Percentiles rank a stretch among this genome's conserved stretches.
phyloP scores from a whole-genome alignment of 129 eudicot genomes.

The Apium graveolens region DNA sequence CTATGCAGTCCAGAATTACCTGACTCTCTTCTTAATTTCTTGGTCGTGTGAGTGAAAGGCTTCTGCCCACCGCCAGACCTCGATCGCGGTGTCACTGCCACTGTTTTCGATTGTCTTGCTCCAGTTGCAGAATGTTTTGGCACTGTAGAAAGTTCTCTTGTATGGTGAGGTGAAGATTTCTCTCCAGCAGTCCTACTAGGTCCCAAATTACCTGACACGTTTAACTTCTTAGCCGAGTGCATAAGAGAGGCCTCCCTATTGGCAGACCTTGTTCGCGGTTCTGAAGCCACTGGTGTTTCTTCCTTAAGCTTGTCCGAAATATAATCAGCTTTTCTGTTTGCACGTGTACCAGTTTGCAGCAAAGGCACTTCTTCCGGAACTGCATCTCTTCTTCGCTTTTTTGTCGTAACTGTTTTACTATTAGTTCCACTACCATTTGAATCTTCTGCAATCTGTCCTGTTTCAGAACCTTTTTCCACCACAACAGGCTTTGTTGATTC shows the following conservation, averaged over 20 bases:
- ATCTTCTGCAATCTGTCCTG: conserved; percentile 4
- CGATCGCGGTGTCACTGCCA: background rate
- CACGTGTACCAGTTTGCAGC: background rate
- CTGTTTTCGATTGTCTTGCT: background rate
- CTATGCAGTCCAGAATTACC: background rate
- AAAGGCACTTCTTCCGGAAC: conserved; percentile 20
- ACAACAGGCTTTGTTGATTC: conserved; percentile 4
- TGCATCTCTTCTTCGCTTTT: conserved; percentile 21
- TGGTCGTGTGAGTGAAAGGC: background rate
- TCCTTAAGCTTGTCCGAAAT: background rate
- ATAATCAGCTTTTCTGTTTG: background rate
- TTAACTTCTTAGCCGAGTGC: background rate
- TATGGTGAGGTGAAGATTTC: background rate
- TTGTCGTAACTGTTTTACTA: conserved; percentile 18
- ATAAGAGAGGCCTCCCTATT: background rate
- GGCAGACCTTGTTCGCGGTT: background rate
- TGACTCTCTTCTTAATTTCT: background rate
- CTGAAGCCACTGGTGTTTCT: conserved; percentile 4
- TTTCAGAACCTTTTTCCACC: conserved; percentile 11
- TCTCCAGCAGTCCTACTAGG: background rate
- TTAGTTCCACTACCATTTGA: conserved; percentile 1
- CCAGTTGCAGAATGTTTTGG: background rate
- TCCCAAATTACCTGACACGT: background rate
- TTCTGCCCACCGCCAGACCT: conserved; percentile 1
- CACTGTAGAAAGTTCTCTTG: background rate